Evolutionary conservation across 176 grass and related monocot species (phyloP).

Genomic region (Oryza australiensis): DNA sequence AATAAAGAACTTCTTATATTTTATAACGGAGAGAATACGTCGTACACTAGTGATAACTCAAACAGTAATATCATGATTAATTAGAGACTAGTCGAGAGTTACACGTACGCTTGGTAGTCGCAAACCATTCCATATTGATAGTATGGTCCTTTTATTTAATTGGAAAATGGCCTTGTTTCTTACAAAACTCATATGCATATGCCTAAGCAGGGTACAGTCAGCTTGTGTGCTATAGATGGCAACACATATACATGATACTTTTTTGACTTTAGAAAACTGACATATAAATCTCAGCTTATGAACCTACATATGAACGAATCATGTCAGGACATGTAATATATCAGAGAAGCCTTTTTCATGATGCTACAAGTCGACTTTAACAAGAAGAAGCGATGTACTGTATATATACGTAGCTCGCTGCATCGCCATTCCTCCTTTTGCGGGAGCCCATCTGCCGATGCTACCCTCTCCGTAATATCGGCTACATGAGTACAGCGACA

Average conservation of each 20-base stretch:
- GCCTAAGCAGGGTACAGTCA: neutral
- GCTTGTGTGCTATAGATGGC: neutral
- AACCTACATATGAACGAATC: no score
- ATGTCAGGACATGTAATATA: no score
- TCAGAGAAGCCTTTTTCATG: no score
- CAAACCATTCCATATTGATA: no score
- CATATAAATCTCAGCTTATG: no score
- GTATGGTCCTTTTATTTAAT: no score
- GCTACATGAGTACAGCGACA: conserved; percentile 39
- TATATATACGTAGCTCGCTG: conserved; percentile 13
- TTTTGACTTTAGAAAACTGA: no score
- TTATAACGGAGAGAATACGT: neutral
- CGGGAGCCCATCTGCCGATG: conserved; percentile 21
- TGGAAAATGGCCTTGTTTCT: neutral
- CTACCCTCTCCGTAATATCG: neutral
- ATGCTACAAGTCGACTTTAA: conserved; percentile 10
- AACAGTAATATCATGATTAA: neutral
- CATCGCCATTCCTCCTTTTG: conserved; percentile 30
- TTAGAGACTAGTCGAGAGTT: no score
- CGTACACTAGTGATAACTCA: neutral
- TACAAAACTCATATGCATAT: neutral
- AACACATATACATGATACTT: neutral
- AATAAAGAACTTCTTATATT: no score
- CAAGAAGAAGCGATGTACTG: neutral
- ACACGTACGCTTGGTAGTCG: no score